Conservation (phyloP, 352 stramenopile genomes). For the Plasmopara viticola region DNA sequence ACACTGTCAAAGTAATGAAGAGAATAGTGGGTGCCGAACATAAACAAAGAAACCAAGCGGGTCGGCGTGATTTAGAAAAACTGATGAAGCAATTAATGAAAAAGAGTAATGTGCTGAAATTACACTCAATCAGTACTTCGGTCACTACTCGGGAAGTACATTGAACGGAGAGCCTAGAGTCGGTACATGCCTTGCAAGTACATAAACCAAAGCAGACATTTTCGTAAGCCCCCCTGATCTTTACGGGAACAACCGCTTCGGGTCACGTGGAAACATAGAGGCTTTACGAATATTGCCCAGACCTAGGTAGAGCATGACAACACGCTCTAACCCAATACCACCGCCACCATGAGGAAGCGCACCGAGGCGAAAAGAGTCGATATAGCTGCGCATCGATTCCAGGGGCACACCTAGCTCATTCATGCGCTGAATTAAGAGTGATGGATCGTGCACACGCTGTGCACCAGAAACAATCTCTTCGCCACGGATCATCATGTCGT, state of each 20-base stretch:
- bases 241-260: slow-evolving; percentile 75
- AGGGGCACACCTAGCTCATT: slow-evolving; percentile 77
- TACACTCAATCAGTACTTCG: too few relatives aligned
- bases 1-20: too few relatives aligned
- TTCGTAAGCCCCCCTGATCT: not conserved
- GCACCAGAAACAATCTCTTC: slow-evolving; percentile 99
- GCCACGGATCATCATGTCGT: slow-evolving; percentile 99
- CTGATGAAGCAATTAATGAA: too few relatives aligned
- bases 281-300: slow-evolving; percentile 98
- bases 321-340: slow-evolving; percentile 97
- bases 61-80: too few relatives aligned
- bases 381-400: slow-evolving; percentile 92
- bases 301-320: slow-evolving; percentile 99
- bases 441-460: slow-evolving; percentile 97
- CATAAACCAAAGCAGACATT: too few relatives aligned
- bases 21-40: too few relatives aligned
- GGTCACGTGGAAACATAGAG: slow-evolving; percentile 98
- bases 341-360: slow-evolving; percentile 97
- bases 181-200: too few relatives aligned
- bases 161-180: too few relatives aligned
- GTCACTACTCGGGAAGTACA: too few relatives aligned
- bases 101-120: too few relatives aligned
- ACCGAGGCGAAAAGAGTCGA: slow-evolving; percentile 98
- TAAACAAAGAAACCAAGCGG: too few relatives aligned
- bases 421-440: slow-evolving; percentile 91